Evolutionary conservation across 2,329 filamentous ascomycete species (phyloP).

Genomic region (Ascochyta clinopodiicola): DNA sequence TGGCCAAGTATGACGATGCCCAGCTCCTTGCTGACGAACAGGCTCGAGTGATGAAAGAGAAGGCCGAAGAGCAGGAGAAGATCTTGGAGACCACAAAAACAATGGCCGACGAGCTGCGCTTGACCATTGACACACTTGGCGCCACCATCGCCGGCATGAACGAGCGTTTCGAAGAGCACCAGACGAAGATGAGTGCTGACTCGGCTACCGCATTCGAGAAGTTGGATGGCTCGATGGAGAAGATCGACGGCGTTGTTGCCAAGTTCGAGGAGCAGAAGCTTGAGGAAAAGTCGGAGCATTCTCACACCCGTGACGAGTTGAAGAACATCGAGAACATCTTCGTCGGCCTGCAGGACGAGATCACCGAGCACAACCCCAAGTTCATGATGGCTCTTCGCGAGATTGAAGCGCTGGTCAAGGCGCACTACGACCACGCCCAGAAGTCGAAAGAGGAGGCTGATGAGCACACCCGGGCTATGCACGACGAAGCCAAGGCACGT

Average conservation of each 20-base stretch:
- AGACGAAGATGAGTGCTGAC: conserved; percentile 86
- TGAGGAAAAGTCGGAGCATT: conserved; percentile 78
- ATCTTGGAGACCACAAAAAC: conserved; percentile 77
- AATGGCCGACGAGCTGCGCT: conserved; percentile 84
- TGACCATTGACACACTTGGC: conserved; percentile 84
- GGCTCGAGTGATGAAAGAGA: conserved; percentile 74
- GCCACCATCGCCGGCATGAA: conserved; percentile 60
- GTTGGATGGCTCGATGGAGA: conserved; percentile 68
- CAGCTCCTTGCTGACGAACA: conserved; percentile 77
- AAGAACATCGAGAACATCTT: conserved; percentile 76
- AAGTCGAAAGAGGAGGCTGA: conserved; percentile 56
- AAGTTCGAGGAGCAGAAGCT: conserved; percentile 78
- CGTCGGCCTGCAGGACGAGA: conserved; percentile 76
- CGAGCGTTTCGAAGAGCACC: conserved; percentile 75
- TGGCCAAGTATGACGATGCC: conserved; percentile 87
- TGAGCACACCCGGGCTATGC: conserved; percentile 50
- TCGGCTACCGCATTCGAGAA: conserved; percentile 85
- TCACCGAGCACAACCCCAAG: conserved; percentile 85
- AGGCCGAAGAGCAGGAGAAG: conserved; percentile 74
- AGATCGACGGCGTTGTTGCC: conserved; percentile 76
- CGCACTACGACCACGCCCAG: conserved; percentile 90
- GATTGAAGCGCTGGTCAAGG: conserved; percentile 78
- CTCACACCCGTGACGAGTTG: conserved; percentile 81
- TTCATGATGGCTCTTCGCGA: conserved; percentile 86
- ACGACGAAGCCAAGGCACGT: conserved; percentile 53